phyloP scores from a whole-genome alignment of 2,329 filamentous ascomycete genomes.

The Colletotrichum chlorophyti region DNA sequence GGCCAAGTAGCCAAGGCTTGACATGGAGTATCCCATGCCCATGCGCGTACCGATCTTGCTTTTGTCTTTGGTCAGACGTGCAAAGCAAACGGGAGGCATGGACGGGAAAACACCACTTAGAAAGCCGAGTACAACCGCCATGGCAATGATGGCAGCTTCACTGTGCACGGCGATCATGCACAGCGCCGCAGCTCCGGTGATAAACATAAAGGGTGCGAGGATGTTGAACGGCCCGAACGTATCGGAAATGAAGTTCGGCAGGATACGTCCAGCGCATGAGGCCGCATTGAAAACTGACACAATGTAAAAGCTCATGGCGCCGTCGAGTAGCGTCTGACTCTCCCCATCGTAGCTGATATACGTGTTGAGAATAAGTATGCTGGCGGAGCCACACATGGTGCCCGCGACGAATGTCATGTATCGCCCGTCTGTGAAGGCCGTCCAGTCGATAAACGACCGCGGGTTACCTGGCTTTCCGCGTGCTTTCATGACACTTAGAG shows the following conservation, averaged over 20 bases:
- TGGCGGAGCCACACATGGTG: conserved; percentile 45
- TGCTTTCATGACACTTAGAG: conserved; percentile 32
- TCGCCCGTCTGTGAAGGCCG: conserved; percentile 42
- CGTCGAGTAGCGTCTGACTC: conserved; percentile 36
- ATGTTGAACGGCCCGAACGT: conserved; percentile 45
- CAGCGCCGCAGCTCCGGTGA: conserved; percentile 40
- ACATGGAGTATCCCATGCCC: conserved; percentile 43
- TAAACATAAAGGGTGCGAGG: conserved; percentile 35
- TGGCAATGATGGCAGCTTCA: conserved; percentile 40
- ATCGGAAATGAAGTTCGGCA: conserved; percentile 43
- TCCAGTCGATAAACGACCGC: conserved; percentile 33
- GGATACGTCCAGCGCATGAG: conserved; percentile 42
- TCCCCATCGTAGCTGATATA: conserved; percentile 46
- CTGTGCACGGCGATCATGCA: conserved; percentile 43
- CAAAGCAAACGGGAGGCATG: conserved; percentile 47
- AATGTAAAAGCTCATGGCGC: conserved; percentile 47
- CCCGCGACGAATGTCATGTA: conserved; percentile 42
- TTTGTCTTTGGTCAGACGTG: conserved; percentile 46
- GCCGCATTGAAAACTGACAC: conserved; percentile 44
- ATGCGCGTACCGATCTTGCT: conserved; percentile 49
- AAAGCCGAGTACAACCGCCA: conserved; percentile 47
- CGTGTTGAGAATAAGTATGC: conserved; percentile 45
- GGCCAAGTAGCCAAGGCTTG: conserved; percentile 39
- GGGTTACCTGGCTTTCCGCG: conserved; percentile 38
- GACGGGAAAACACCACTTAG: conserved; percentile 50